phyloP scores from a whole-genome alignment of 73 alveolate species.

The Symbiodinium natans region DNA sequence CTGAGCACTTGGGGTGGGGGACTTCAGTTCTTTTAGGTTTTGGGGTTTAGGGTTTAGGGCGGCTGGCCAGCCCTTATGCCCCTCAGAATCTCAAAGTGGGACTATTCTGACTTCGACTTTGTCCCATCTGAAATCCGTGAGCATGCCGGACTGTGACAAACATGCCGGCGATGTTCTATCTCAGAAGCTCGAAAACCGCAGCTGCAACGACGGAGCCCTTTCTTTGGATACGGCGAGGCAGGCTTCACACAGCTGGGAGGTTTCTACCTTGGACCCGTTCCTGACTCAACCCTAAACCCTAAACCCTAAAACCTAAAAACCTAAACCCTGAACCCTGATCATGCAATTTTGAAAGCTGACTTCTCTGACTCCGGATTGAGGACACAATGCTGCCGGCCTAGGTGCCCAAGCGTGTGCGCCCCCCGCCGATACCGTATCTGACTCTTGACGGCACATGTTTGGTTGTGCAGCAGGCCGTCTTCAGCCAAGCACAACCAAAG shows the following conservation, averaged over 20 bases:
- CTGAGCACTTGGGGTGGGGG: no score
- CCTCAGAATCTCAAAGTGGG: no score
- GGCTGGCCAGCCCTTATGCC: background rate
- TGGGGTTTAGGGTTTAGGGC: background rate
- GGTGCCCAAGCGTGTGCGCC: background rate
- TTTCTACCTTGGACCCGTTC: no score
- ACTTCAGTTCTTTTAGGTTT: no score
- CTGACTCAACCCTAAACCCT: no score
- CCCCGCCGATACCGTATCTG: background rate
- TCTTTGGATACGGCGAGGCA: background rate
- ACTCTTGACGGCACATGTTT: background rate
- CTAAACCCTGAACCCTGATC: no score
- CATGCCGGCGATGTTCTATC: background rate
- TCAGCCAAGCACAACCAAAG: background rate
- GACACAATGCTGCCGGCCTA: background rate
- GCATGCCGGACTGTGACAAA: background rate
- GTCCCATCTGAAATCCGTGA: no score
- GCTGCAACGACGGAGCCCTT: background rate
- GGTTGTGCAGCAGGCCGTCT: background rate
- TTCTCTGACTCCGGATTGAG: background rate
- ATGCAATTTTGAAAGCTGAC: no score
- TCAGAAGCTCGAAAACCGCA: conserved; percentile 16
- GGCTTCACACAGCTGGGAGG: background rate
- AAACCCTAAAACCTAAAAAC: no score
- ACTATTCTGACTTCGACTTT: no score